A percentile compares a stretch with the other conserved stretches of the same genome.
Conservation (phyloP, 768 basidiomycete species). For the Lyophyllum shimeji region DNA sequence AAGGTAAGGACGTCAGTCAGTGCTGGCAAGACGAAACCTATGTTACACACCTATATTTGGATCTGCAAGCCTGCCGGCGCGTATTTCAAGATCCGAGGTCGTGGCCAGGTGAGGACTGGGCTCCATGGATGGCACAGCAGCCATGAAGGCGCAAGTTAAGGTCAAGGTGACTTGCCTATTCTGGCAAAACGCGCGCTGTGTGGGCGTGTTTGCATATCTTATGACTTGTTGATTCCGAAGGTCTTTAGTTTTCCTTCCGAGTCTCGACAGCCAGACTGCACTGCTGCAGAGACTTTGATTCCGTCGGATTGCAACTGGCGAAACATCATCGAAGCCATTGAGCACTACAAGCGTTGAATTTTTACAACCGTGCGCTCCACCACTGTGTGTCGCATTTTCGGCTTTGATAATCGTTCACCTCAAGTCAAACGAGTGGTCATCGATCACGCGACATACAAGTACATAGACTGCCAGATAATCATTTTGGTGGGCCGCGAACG, state of each 20-base stretch:
- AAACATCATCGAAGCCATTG: too few relatives aligned
- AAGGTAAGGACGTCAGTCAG: conserved; percentile 7
- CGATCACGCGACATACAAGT: too few relatives aligned
- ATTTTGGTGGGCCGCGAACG: too few relatives aligned
- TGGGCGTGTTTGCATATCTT: neutral
- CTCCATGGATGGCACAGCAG: conserved; percentile 34
- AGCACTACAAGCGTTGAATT: too few relatives aligned
- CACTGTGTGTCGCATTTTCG: too few relatives aligned
- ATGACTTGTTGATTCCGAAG: neutral
- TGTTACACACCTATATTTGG: conserved; percentile 60
- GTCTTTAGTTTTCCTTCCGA: neutral
- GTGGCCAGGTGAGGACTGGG: conserved; percentile 32
- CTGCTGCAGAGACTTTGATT: too few relatives aligned
- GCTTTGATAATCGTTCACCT: too few relatives aligned
- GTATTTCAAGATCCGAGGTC: conserved; percentile 63
- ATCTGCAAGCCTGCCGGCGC: conserved; percentile 73
- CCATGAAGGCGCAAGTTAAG: conserved; percentile 22
- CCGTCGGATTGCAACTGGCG: too few relatives aligned
- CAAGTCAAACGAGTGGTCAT: too few relatives aligned
- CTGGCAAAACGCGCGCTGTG: conserved; percentile 16
- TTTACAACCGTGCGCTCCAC: too few relatives aligned
- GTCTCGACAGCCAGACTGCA: too few relatives aligned
- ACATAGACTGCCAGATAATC: too few relatives aligned
- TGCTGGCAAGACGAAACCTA: neutral
- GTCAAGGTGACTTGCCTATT: conserved; percentile 18